phyloP scores from a whole-genome alignment of 805 yeast species.

The Pichia exigua region DNA sequence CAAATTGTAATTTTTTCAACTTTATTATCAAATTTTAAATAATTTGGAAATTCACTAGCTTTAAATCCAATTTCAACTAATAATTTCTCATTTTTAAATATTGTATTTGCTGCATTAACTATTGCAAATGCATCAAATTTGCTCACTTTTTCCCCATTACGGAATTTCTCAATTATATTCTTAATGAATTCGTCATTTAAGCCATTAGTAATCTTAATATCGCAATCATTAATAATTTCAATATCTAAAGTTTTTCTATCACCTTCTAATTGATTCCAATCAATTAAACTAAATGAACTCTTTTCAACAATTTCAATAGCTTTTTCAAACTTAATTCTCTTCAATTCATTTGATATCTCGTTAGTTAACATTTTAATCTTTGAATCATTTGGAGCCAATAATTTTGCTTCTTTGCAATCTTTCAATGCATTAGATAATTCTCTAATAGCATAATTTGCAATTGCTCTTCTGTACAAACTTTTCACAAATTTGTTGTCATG shows the following conservation, averaged over 20 bases:
- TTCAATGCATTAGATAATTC: conserved; percentile 65
- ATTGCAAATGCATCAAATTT: conserved; percentile 78
- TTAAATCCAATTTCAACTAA: conserved; percentile 57
- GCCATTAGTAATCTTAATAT: conserved; percentile 26
- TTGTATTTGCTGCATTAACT: conserved; percentile 57
- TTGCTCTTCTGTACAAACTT: conserved; percentile 83
- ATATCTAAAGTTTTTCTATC: conserved; percentile 49
- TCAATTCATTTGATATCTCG: conserved; percentile 57
- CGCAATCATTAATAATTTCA: conserved; percentile 26
- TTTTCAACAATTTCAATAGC: conserved; percentile 73
- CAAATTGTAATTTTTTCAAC: conserved; percentile 65
- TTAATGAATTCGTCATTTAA: conserved; percentile 49
- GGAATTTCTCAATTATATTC: conserved; percentile 62
- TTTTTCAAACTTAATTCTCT: conserved; percentile 70
- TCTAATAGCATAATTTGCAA: conserved; percentile 67
- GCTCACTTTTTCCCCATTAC: conserved; percentile 67
- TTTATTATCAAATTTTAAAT: conserved; percentile 20
- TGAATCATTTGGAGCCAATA: conserved; percentile 57
- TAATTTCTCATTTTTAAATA: conserved; percentile 61
- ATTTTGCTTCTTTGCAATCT: conserved; percentile 60
- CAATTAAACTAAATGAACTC: conserved; percentile 40
- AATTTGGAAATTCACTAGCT: conserved; percentile 8
- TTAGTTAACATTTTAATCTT: conserved; percentile 55
- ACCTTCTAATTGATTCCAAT: conserved; percentile 39
- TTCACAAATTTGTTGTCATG: conserved; percentile 63